phyloP scores from a whole-genome alignment of 805 yeast species.

The Zygosaccharomyces kombuchaensis region DNA sequence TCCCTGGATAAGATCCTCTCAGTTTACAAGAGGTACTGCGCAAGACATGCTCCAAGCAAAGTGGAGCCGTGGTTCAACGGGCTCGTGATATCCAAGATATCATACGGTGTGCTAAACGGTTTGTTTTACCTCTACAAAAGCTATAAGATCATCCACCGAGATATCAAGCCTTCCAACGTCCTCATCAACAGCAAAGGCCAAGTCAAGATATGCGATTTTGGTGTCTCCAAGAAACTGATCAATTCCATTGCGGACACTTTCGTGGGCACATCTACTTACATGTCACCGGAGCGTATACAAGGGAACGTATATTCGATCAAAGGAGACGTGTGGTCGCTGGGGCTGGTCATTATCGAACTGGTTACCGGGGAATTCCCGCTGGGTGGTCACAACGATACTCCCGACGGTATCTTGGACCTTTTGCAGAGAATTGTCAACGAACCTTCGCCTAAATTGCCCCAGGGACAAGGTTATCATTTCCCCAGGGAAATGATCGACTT shows the following conservation, averaged over 20 bases:
- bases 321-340: slow-evolving; percentile 96
- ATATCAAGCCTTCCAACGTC: slow-evolving; percentile 93
- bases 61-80: slow-evolving; percentile 39
- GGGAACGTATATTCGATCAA: slow-evolving; percentile 92
- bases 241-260: slow-evolving; percentile 96
- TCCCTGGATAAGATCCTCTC: slow-evolving; percentile 76
- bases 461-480: slow-evolving; percentile 30
- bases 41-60: slow-evolving; percentile 11
- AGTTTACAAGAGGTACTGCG: slow-evolving; percentile 49
- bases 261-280: slow-evolving; percentile 96
- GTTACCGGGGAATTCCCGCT: slow-evolving; percentile 84
- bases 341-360: slow-evolving; percentile 82
- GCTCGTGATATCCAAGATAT: slow-evolving; percentile 63
- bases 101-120: slow-evolving; percentile 75
- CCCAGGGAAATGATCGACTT: slow-evolving; percentile 55
- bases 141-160: slow-evolving; percentile 90
- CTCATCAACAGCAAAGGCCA: slow-evolving; percentile 81
- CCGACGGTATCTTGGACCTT: slow-evolving; percentile 85
- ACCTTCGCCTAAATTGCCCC: slow-evolving; percentile 71
- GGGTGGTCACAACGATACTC: slow-evolving; percentile 53
- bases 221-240: slow-evolving; percentile 86
- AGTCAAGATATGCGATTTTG: slow-evolving; percentile 92
- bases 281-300: slow-evolving; percentile 97
- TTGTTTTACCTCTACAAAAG: slow-evolving; percentile 73
- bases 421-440: slow-evolving; percentile 92